These are phyloP conservation scores for Colletotrichum melonis DNA, from an alignment of 2,329 filamentous ascomycete species.

Conservation along the genomic window DNA sequence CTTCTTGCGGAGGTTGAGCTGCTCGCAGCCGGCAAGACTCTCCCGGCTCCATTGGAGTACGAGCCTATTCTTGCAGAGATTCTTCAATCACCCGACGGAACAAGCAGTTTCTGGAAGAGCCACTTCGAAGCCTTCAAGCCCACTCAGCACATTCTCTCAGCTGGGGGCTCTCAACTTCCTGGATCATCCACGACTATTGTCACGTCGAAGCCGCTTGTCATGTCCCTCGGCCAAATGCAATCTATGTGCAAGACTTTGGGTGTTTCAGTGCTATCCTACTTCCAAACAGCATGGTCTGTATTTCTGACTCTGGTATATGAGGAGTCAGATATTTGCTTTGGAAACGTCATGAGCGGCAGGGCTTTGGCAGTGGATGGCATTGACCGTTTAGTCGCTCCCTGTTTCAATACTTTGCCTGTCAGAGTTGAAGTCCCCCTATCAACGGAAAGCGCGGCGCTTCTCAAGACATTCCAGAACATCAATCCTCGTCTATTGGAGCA, in stretches of 20 bases:
- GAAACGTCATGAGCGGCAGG: slow-evolving; percentile 85
- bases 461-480: slow-evolving; percentile 68
- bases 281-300: slow-evolving; percentile 80
- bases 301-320: slow-evolving; percentile 68
- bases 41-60: slow-evolving; percentile 67
- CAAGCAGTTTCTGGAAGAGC: slow-evolving; percentile 74
- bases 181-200: not conserved
- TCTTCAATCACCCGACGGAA: slow-evolving; percentile 56
- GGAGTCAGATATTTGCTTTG: slow-evolving; percentile 81
- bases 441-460: slow-evolving; percentile 65
- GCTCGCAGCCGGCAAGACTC: slow-evolving; percentile 56
- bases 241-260: slow-evolving; percentile 62
- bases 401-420: slow-evolving; percentile 89
- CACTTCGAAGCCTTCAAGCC: slow-evolving; percentile 64
- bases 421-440: slow-evolving; percentile 64
- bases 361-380: slow-evolving; percentile 73
- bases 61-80: slow-evolving; percentile 73
- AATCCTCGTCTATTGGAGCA: slow-evolving; percentile 73
- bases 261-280: slow-evolving; percentile 72
- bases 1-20: slow-evolving; percentile 78
- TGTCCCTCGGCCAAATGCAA: slow-evolving; percentile 59
- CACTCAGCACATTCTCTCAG: slow-evolving; percentile 24
- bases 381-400: slow-evolving; percentile 83
- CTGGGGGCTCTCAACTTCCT: not conserved
- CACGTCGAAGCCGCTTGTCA: not conserved